Evolutionary conservation across 2,329 filamentous ascomycete genomes (phyloP).

Genomic region (Graphiopsis chlorocephala): DNA sequence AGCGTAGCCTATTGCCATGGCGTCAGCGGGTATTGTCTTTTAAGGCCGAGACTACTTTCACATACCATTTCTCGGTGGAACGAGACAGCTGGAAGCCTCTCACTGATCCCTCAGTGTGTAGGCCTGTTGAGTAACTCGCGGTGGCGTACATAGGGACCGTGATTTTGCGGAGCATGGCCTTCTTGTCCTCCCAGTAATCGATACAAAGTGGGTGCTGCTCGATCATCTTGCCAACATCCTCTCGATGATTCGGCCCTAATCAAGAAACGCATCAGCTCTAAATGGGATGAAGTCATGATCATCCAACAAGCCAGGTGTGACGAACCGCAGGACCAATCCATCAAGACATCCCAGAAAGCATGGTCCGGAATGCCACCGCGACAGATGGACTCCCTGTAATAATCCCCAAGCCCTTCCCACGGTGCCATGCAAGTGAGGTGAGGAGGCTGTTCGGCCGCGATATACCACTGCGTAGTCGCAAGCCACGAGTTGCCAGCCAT

Average conservation of each 20-base stretch:
- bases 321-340: background rate
- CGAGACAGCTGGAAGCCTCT: background rate
- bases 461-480: slow-evolving; percentile 38
- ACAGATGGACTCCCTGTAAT: slow-evolving; percentile 45
- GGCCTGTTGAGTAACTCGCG: slow-evolving; percentile 17
- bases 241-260: background rate
- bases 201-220: slow-evolving; percentile 16
- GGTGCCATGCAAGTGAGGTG: slow-evolving; percentile 42
- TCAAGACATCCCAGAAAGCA: background rate
- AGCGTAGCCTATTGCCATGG: slow-evolving; percentile 31
- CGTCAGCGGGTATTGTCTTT: background rate
- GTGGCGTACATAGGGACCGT: slow-evolving; percentile 20
- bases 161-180: slow-evolving; percentile 19
- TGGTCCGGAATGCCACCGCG: slow-evolving; percentile 35
- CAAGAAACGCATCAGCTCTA: background rate
- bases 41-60: background rate
- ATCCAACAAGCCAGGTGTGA: background rate
- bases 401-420: slow-evolving; percentile 45
- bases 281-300: background rate
- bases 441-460: slow-evolving; percentile 40
- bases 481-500: slow-evolving; percentile 45
- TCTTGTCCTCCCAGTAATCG: slow-evolving; percentile 24
- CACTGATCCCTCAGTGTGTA: slow-evolving; percentile 23
- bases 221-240: slow-evolving; percentile 14
- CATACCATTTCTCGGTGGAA: slow-evolving; percentile 18